Percentiles rank a stretch among this genome's conserved stretches.
Conservation (phyloP, 192 early-diverging fungal species). For the Entomortierella lignicola region DNA sequence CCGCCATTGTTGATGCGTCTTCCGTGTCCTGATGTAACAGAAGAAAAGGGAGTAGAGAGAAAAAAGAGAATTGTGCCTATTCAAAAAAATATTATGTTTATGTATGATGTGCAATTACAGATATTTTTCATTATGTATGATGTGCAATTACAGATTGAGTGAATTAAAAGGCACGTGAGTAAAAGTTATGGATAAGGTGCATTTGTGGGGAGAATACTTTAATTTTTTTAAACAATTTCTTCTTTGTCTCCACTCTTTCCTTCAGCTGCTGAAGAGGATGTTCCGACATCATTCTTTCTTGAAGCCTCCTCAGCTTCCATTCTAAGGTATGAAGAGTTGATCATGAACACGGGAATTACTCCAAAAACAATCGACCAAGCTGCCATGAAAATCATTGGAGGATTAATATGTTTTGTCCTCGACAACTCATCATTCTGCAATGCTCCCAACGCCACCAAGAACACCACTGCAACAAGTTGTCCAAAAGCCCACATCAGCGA, state of each 20-base stretch:
- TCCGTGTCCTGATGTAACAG: background rate
- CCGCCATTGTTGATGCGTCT: conserved; percentile 56
- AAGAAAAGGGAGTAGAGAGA: background rate
- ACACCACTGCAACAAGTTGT: conserved; percentile 15
- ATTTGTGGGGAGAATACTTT: background rate
- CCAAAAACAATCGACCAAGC: conserved; percentile 22
- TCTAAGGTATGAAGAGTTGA: conserved; percentile 14
- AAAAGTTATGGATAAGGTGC: no score
- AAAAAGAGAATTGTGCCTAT: no score
- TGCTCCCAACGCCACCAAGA: conserved; percentile 12
- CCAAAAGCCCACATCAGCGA: conserved; percentile 32
- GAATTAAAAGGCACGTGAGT: conserved; percentile 1
- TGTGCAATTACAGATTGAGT: background rate
- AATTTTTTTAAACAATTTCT: background rate
- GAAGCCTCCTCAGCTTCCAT: conserved; percentile 25
- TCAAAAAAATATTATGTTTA: no score
- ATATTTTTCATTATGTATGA: no score
- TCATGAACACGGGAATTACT: conserved; percentile 14
- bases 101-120: background rate
- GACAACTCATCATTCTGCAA: conserved; percentile 15
- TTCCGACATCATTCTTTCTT: background rate
- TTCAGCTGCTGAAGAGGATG: background rate
- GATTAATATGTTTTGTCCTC: conserved; percentile 7
- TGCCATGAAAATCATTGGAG: conserved; percentile 33
- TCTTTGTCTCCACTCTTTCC: background rate